phyloP scores from a whole-genome alignment of 2,329 filamentous ascomycete species.

The Exophiala lecanii-corni region DNA sequence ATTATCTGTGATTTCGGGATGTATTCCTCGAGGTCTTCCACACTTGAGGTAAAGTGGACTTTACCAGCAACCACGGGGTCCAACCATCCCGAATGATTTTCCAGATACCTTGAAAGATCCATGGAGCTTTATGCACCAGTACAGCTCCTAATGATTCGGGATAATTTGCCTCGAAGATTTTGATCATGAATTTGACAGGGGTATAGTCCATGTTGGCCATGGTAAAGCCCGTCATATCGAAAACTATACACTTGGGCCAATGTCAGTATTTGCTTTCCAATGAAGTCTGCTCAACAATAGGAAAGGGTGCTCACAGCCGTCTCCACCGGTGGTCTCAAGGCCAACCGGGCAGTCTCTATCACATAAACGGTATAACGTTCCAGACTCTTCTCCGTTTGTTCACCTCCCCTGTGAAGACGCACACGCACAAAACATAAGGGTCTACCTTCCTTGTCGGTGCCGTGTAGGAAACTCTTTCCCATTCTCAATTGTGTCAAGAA shows the following conservation, averaged over 20 bases:
- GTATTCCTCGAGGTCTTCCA: slow-evolving; percentile 72
- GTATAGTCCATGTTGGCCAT: slow-evolving; percentile 98
- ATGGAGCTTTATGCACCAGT: slow-evolving; percentile 91
- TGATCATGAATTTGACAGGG: slow-evolving; percentile 98
- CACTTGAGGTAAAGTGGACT: slow-evolving; percentile 42
- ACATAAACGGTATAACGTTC: slow-evolving; percentile 89
- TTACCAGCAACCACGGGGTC: slow-evolving; percentile 56
- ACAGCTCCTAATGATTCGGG: slow-evolving; percentile 87
- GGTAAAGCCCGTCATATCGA: slow-evolving; percentile 92
- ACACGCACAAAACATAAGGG: slow-evolving; percentile 85
- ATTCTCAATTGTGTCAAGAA: slow-evolving; percentile 79
- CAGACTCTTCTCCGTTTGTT: slow-evolving; percentile 75
- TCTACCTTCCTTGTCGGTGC: slow-evolving; percentile 74
- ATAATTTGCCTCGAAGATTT: slow-evolving; percentile 98
- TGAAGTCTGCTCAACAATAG: slow-evolving; percentile 56
- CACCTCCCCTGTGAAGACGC: slow-evolving; percentile 72
- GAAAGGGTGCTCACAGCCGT: slow-evolving; percentile 69
- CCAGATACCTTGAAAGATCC: slow-evolving; percentile 99
- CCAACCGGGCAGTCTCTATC: slow-evolving; percentile 88
- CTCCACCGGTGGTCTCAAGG: slow-evolving; percentile 74
- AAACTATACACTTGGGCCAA: slow-evolving; percentile 68
- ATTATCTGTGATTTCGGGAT: slow-evolving; percentile 67
- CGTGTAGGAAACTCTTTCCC: slow-evolving; percentile 92
- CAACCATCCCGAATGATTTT: slow-evolving; percentile 93
- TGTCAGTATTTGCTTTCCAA: slow-evolving; percentile 11